phyloP scores from a whole-genome alignment of 2,329 filamentous ascomycete species.

The Arthrobotrys pseudoclavata region DNA sequence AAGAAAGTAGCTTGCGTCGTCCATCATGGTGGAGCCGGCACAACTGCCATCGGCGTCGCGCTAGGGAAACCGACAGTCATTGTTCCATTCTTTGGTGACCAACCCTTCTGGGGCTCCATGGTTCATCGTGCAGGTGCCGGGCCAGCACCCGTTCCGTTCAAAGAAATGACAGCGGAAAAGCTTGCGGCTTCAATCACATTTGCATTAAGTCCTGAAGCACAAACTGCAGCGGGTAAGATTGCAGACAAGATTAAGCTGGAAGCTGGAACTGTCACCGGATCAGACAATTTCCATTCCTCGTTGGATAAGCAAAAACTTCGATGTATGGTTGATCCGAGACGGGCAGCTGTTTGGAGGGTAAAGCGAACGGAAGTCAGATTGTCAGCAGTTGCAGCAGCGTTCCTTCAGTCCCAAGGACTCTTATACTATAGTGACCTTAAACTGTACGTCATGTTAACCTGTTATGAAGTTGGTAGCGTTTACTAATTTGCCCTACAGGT shows the following conservation, averaged over 20 bases:
- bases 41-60: constrained; percentile 86
- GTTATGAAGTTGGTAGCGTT: neutral
- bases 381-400: constrained; percentile 77
- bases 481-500: constrained; percentile 25
- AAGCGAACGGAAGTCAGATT: constrained; percentile 76
- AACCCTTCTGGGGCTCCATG: constrained; percentile 86
- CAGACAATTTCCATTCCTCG: constrained; percentile 77
- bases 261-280: constrained; percentile 74
- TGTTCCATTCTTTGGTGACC: constrained; percentile 88
- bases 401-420: constrained; percentile 76
- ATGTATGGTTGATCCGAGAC: constrained; percentile 77
- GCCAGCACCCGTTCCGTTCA: constrained; percentile 77
- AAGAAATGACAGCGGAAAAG: constrained; percentile 75
- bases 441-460: constrained; percentile 70
- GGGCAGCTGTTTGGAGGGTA: constrained; percentile 81
- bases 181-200: constrained; percentile 75
- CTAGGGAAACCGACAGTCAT: constrained; percentile 84
- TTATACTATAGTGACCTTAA: constrained; percentile 80
- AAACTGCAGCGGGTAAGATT: constrained; percentile 72
- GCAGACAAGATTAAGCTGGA: constrained; percentile 77
- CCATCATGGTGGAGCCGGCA: constrained; percentile 89
- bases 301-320: constrained; percentile 70
- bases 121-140: constrained; percentile 80
- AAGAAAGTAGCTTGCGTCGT: constrained; percentile 83
- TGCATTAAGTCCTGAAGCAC: constrained; percentile 74